Evolutionary conservation across 495 filamentous ascomycete genomes (phyloP).

Genomic region (Chaetomium tenue): DNA sequence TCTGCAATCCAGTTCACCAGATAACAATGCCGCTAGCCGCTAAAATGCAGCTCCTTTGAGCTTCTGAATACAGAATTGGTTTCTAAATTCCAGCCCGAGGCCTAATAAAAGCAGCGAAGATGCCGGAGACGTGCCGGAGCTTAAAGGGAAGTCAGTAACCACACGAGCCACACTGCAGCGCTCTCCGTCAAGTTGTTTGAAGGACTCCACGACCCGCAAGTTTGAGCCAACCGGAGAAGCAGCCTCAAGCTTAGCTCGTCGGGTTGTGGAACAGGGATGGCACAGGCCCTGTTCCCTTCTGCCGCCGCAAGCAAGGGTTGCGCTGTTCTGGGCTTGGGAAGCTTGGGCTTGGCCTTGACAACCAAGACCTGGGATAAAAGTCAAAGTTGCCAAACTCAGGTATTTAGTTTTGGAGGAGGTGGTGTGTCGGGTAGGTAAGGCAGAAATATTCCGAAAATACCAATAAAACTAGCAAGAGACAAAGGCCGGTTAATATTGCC

Average conservation of each 20-base stretch:
- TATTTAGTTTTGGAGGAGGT: background rate
- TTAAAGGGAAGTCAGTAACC: background rate
- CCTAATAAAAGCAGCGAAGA: background rate
- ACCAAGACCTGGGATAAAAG: background rate
- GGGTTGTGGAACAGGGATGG: background rate
- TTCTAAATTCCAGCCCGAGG: background rate
- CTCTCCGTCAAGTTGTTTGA: background rate
- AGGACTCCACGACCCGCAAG: background rate
- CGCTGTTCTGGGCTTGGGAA: background rate
- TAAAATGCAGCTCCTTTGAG: background rate
- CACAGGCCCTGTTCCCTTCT: background rate
- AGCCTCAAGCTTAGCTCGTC: constrained; percentile 1
- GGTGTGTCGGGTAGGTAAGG: too few species aligned
- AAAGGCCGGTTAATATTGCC: too few species aligned
- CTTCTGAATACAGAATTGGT: background rate
- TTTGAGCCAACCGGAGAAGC: background rate
- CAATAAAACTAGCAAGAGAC: too few species aligned
- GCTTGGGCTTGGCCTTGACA: background rate
- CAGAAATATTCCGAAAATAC: too few species aligned
- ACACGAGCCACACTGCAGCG: too few species aligned
- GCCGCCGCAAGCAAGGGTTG: background rate
- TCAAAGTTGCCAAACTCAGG: background rate
- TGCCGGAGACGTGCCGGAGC: background rate
- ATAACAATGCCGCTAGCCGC: background rate
- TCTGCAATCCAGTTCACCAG: background rate